Base-by-base conservation (phyloP, 768 basidiomycete genomes). In the Glaciozyma antarctica region DNA sequence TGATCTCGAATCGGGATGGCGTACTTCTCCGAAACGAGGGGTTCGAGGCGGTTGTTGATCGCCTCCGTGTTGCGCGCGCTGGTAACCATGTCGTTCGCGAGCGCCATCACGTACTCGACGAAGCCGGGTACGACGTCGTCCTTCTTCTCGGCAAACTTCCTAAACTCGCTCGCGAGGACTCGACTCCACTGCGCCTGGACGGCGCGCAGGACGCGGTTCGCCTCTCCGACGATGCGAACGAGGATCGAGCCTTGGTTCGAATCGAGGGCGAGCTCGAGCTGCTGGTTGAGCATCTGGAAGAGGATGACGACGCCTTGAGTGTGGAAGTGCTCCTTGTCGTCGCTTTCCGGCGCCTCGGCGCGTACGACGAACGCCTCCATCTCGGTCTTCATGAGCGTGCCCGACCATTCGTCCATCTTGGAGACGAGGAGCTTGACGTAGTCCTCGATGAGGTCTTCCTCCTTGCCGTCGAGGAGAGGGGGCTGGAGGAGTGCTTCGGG, bases 1-100 rank as follows among this genome's bases (percentile, higher is more conserved):
- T 85, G 83, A 73, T 91, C 90, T 70, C 83, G 85, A 73, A 98
- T 94, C 8, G 83, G 81, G 19, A 79, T 81, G 52, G 86, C 81
- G 77, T 98, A 98, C 78, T 97, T 98, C 74, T 88, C 86, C 13
- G 88, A 90, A 7, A 98, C 93, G 56, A 97, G 83, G 2, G 88
- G 85, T 77, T 98, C 94, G 30, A 98, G 78, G 34, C 94, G 85
- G 15, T 81, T 84, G 28, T 88, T 83, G 3, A 98, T 81, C 3
- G 86, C 83, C 78, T 98, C 95, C 22, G 88, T 85, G 73, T 87
- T 93, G 76, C 97, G 93, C 16, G 94, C 95, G 16, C 86, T 88
- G 77, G 93, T 93, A 78, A 98, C 85, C 77, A 94, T 92, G 78
- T 98, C 95, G 78, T 98, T 98, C 61, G 93, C 93, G 32, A 98